Evolutionary conservation across 2,329 filamentous ascomycete species (phyloP).

Genomic region (Fusarium citri): DNA sequence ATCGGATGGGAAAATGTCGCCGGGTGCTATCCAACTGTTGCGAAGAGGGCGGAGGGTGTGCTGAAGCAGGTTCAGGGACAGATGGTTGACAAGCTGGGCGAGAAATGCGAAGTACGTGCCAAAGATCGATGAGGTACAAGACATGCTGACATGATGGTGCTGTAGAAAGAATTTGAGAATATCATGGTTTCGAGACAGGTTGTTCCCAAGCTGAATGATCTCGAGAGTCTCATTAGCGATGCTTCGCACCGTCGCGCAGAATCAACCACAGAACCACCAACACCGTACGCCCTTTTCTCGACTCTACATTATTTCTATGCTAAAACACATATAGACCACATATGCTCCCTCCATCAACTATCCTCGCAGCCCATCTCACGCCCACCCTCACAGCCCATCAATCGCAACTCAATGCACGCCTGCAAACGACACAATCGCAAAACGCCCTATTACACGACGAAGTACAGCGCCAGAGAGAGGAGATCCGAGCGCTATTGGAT

Average conservation of each 20-base stretch:
- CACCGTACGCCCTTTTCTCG: conserved; percentile 56
- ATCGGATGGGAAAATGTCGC: conserved; percentile 69
- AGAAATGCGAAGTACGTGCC: conserved; percentile 62
- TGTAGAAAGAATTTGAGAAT: conserved; percentile 66
- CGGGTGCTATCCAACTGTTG: conserved; percentile 71
- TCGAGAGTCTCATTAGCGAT: conserved; percentile 66
- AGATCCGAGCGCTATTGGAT: conserved; percentile 64
- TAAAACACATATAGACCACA: conserved; percentile 59
- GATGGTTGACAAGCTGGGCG: conserved; percentile 67
- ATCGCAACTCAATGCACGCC: conserved; percentile 65
- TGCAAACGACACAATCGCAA: conserved; percentile 67
- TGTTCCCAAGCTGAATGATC: conserved; percentile 67
- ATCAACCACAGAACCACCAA: conserved; percentile 49
- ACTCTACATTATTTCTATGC: neutral
- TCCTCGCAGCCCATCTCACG: conserved; percentile 67
- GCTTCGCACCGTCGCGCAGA: conserved; percentile 53
- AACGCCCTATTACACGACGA: conserved; percentile 66
- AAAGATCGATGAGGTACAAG: neutral
- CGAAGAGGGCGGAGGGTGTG: conserved; percentile 60
- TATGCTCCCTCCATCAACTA: conserved; percentile 62
- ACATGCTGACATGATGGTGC: conserved; percentile 7
- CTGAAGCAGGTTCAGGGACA: conserved; percentile 67
- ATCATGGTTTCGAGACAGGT: conserved; percentile 65
- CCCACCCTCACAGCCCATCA: conserved; percentile 65
- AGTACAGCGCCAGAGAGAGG: conserved; percentile 64